phyloP scores from a whole-genome alignment of 768 basidiomycete genomes.

The Podaxis rugospora region DNA sequence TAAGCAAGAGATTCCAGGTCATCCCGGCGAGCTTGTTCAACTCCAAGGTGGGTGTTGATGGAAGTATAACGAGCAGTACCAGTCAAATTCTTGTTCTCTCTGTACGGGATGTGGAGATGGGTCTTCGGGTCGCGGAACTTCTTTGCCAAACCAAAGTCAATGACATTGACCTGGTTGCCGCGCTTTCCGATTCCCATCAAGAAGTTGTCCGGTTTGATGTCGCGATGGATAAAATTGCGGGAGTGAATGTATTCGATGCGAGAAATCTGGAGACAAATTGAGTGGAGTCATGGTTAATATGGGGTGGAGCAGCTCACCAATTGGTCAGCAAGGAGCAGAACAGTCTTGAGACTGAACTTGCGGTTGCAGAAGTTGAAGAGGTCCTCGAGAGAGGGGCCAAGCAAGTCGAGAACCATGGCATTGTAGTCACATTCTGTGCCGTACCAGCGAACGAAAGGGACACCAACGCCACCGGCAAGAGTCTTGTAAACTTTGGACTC shows the following conservation, averaged over 20 bases:
- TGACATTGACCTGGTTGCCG: constrained; percentile 98
- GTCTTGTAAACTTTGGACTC: constrained; percentile 96
- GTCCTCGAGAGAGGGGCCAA: constrained; percentile 88
- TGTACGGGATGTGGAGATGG: constrained; percentile 98
- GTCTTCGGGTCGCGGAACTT: constrained; percentile 99
- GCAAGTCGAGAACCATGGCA: constrained; percentile 97
- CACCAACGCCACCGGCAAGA: constrained; percentile 97
- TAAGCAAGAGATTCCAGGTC: constrained; percentile 98
- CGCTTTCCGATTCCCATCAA: constrained; percentile 99
- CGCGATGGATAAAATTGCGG: constrained; percentile 95
- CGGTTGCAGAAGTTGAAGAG: constrained; percentile 96
- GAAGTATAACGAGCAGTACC: constrained; percentile 99
- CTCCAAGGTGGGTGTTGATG: constrained; percentile 98
- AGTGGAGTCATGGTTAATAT: constrained; percentile 15
- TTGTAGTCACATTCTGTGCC: constrained; percentile 98
- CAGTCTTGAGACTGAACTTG: constrained; percentile 97
- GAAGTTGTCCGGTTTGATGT: constrained; percentile 99
- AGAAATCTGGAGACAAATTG: constrained; percentile 64
- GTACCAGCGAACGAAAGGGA: constrained; percentile 96
- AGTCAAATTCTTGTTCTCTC: constrained; percentile 99
- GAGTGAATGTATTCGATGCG: constrained; percentile 99
- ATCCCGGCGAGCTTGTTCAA: constrained; percentile 96
- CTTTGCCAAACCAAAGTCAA: constrained; percentile 98
- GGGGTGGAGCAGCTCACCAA: constrained; percentile 51
- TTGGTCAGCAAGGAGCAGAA: constrained; percentile 94